These are phyloP conservation scores for Arxiozyma telluris DNA, from an alignment of 1,139 yeast species.

Conservation along the genomic window DNA sequence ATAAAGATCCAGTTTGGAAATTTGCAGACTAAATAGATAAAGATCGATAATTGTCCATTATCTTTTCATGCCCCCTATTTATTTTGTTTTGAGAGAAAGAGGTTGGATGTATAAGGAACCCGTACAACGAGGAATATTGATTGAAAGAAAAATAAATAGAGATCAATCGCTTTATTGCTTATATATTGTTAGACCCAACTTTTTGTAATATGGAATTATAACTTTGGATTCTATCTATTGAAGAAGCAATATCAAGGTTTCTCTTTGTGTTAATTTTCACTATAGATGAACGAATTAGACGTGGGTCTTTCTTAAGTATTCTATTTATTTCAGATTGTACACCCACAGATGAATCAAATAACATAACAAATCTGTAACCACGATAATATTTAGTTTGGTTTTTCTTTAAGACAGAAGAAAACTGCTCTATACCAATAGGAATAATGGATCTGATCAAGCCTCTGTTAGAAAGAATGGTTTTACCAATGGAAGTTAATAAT, in stretches of 20 bases:
- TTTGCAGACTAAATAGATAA: too few species aligned
- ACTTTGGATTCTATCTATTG: constrained; percentile 37
- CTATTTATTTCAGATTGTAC: constrained; percentile 81
- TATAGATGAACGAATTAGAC: constrained; percentile 73
- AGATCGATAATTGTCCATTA: too few species aligned
- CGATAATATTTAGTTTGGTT: constrained; percentile 86
- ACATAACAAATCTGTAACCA: constrained; percentile 79
- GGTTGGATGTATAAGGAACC: too few species aligned
- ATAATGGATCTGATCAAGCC: constrained; percentile 82
- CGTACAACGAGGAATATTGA: too few species aligned
- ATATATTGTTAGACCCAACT: not conserved
- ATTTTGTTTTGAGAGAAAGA: too few species aligned
- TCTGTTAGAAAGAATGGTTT: constrained; percentile 74
- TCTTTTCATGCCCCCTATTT: too few species aligned
- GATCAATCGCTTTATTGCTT: not conserved
- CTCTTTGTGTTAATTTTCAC: constrained; percentile 56
- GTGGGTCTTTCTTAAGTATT: constrained; percentile 78
- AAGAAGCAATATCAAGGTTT: constrained; percentile 45
- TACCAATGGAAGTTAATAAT: constrained; percentile 69
- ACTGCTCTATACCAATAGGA: constrained; percentile 66
- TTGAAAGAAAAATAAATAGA: not conserved
- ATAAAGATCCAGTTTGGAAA: too few species aligned
- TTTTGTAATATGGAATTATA: constrained; percentile 20
- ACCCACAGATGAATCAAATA: constrained; percentile 76
- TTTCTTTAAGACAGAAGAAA: constrained; percentile 75